phyloP scores from a whole-genome alignment of 768 basidiomycete species.

The Mrakia gelida region DNA sequence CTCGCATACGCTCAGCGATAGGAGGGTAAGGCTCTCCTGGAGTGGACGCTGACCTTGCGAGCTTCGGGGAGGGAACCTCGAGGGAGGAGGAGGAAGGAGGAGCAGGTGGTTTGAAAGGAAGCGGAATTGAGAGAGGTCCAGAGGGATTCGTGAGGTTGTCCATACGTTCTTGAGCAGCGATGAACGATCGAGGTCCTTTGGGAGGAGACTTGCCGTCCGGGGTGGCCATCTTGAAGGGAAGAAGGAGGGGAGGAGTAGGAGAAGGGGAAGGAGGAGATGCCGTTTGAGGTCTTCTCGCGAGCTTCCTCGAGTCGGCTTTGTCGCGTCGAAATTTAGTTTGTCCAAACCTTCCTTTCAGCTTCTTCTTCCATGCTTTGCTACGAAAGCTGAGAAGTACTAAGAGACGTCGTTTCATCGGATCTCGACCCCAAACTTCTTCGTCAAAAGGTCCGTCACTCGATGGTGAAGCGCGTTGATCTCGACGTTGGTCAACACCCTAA shows the following conservation, averaged over 20 bases:
- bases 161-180: background rate
- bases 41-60: background rate
- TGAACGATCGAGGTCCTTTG: background rate
- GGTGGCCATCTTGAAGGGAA: background rate
- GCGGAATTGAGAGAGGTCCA: background rate
- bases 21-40: background rate
- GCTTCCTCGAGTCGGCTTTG: background rate
- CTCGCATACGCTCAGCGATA: background rate
- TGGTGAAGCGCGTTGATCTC: constrained; percentile 79
- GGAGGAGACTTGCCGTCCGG: background rate
- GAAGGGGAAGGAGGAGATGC: background rate
- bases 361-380: too few relatives aligned
- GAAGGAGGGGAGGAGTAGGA: background rate
- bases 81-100: background rate
- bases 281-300: background rate
- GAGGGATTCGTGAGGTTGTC: background rate
- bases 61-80: background rate
- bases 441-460: constrained; percentile 41
- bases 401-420: constrained; percentile 39
- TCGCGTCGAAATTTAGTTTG: too few relatives aligned
- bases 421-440: constrained; percentile 46
- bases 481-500: constrained; percentile 78
- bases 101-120: background rate
- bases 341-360: background rate
- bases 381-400: too few relatives aligned